Evolutionary conservation across 805 yeast species (phyloP).

Genomic region (Starmerella scarabaei): DNA sequence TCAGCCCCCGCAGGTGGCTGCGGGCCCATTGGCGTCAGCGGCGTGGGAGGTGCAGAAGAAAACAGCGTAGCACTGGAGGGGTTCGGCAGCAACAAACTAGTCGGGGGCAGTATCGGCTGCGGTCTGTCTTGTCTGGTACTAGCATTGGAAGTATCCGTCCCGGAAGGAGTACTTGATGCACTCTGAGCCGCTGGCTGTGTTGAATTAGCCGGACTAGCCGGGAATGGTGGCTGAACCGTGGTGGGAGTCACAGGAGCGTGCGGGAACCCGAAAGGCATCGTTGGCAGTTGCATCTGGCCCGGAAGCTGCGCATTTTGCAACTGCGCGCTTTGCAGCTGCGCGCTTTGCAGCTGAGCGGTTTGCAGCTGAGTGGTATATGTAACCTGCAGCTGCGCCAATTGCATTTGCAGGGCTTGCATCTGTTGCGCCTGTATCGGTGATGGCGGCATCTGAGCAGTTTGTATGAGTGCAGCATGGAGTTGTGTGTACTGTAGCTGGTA

Average conservation of each 20-base stretch:
- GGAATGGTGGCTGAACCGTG: too few species aligned
- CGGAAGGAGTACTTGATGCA: too few species aligned
- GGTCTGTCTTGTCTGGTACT: too few species aligned
- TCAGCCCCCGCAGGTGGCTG: background rate
- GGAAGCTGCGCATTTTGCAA: background rate
- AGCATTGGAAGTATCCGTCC: too few species aligned
- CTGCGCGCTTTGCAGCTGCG: background rate
- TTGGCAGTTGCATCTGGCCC: background rate
- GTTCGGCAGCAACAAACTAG: too few species aligned
- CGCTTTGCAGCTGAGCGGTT: background rate
- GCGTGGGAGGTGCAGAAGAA: background rate
- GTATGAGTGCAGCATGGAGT: too few species aligned
- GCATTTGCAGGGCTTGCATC: background rate
- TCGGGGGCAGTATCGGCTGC: too few species aligned
- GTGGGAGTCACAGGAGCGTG: too few species aligned
- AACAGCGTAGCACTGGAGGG: too few species aligned
- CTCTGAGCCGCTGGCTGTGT: too few species aligned
- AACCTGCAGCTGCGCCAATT: background rate
- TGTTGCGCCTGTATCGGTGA: background rate
- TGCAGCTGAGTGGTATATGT: background rate
- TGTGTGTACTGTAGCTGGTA: too few species aligned
- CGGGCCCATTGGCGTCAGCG: background rate
- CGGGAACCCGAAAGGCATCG: background rate
- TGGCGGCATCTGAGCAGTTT: background rate
- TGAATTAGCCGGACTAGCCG: too few species aligned